Evolutionary conservation across 768 basidiomycete species (phyloP).

Genomic region (Amanita inopinata): DNA sequence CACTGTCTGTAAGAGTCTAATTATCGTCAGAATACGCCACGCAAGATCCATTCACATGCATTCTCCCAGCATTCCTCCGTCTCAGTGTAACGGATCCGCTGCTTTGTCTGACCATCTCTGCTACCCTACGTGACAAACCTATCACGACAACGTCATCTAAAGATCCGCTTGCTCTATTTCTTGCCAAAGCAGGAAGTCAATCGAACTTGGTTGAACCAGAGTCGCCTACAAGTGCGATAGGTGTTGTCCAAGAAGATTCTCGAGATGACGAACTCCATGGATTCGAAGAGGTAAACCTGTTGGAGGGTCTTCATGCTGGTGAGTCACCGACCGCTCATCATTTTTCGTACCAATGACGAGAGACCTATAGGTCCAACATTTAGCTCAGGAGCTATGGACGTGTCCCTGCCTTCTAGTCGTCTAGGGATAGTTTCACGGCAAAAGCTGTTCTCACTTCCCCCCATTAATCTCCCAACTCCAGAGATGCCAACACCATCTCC

Average conservation of each 20-base stretch:
- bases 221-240: conserved; percentile 24
- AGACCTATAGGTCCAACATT: conserved; percentile 36
- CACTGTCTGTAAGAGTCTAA: conserved; percentile 58
- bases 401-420: conserved; percentile 60
- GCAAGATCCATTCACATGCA: conserved; percentile 9
- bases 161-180: conserved; percentile 33
- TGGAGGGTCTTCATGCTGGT: conserved; percentile 59
- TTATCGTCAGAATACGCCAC: not conserved
- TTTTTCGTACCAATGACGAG: not conserved
- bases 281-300: conserved; percentile 45
- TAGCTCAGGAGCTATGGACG: conserved; percentile 15
- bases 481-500: conserved; percentile 39
- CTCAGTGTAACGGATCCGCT: conserved; percentile 65
- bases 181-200: conserved; percentile 27
- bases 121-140: conserved; percentile 80
- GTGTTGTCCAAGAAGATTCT: conserved; percentile 17
- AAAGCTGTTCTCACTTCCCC: conserved; percentile 54
- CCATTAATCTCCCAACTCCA: conserved; percentile 33
- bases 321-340: conserved; percentile 13
- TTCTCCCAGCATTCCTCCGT: conserved; percentile 55
- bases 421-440: conserved; percentile 61
- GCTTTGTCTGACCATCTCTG: conserved; percentile 74
- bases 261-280: conserved; percentile 33
- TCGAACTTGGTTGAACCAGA: conserved; percentile 23
- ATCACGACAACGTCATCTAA: conserved; percentile 32